Conservation (phyloP, 2,329 filamentous ascomycete species). For the Cercospora sojina region DNA sequence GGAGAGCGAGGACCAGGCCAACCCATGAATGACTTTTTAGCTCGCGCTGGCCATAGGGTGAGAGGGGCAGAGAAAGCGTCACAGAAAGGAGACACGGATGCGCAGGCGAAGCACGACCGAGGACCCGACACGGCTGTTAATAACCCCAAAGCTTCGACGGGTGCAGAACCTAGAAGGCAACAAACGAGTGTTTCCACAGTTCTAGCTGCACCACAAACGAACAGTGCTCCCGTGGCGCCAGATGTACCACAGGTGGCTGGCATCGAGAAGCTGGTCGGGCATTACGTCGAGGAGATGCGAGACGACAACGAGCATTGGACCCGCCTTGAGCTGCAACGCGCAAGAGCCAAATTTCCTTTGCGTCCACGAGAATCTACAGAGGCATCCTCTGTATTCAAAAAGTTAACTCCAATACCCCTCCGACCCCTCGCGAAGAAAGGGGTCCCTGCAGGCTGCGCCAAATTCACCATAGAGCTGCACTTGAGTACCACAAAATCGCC, state of each 20-base stretch:
- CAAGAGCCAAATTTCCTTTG: constrained; percentile 18
- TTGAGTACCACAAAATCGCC: neutral
- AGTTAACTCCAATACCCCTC: neutral
- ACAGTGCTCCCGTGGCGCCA: neutral
- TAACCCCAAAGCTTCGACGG: neutral
- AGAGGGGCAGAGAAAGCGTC: neutral
- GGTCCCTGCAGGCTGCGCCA: constrained; percentile 1
- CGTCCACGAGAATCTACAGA: neutral
- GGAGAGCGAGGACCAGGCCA: neutral
- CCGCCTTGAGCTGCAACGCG: constrained; percentile 23
- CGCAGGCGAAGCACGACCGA: neutral
- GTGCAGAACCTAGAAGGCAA: neutral
- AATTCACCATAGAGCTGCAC: constrained; percentile 11
- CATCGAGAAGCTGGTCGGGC: constrained; percentile 29
- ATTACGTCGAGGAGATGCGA: constrained; percentile 31
- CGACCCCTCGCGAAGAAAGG: neutral
- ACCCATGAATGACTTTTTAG: neutral
- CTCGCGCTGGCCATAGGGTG: neutral
- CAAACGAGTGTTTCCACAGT: no score
- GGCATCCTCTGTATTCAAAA: constrained; percentile 8
- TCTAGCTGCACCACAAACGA: neutral
- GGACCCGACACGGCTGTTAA: neutral
- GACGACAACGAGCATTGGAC: constrained; percentile 34
- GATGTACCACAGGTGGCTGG: neutral
- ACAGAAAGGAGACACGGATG: neutral